phyloP scores from a whole-genome alignment of 345 rosid species.

The Luvunga scandens region DNA sequence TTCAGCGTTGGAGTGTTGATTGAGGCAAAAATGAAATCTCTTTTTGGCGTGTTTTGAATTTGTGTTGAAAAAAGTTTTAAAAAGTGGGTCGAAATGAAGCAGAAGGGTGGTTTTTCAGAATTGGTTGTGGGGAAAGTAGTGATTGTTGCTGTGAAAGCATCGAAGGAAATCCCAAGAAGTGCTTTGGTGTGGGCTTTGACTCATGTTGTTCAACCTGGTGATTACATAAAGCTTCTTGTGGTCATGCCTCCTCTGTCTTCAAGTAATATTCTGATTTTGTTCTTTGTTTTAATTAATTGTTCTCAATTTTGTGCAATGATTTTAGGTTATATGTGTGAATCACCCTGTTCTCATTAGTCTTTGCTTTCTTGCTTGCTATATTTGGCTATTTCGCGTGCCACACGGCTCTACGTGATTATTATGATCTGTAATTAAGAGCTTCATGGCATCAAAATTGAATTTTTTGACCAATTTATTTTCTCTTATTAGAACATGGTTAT shows the following conservation, averaged over 20 bases:
- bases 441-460: background rate
- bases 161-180: slow-evolving; percentile 81
- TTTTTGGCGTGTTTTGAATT: slow-evolving; percentile 15
- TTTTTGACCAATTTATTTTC: background rate
- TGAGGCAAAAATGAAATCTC: background rate
- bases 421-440: background rate
- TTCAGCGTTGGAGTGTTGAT: background rate
- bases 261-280: slow-evolving; percentile 33
- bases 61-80: slow-evolving; percentile 10
- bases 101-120: slow-evolving; percentile 46
- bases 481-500: slow-evolving; percentile 7
- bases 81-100: slow-evolving; percentile 28
- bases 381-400: background rate
- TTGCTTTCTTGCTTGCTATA: background rate
- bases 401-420: no score
- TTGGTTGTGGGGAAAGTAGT: slow-evolving; percentile 58
- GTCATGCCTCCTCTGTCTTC: slow-evolving; percentile 67
- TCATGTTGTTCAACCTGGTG: slow-evolving; percentile 90
- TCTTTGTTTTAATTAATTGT: background rate
- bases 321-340: background rate
- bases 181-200: slow-evolving; percentile 89
- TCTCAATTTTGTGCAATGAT: background rate
- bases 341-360: background rate
- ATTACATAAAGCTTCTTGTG: slow-evolving; percentile 79
- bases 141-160: slow-evolving; percentile 81